Base-by-base conservation (phyloP, 441 rosid genomes). In the Flueggea neowawraea region DNA sequence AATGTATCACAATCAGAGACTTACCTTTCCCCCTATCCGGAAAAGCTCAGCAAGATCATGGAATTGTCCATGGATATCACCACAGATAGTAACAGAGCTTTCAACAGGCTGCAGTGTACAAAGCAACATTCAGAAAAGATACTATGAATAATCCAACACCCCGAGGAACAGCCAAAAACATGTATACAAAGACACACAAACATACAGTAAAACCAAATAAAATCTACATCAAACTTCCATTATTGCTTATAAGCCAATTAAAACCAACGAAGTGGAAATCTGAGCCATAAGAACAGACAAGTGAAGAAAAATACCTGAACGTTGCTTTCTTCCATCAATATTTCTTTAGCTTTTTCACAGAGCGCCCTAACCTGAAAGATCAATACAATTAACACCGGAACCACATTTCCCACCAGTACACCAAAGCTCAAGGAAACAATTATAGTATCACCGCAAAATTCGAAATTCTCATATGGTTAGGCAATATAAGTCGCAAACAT, bases 21-120 rank as follows among this genome's bases (percentile, higher is more conserved):
- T 49, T 82, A 91, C 97, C 95, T 84, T 87, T 70, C 97, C 96
- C 4, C 97, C 95, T 63, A 91, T 91, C 58, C 91, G 93, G 73
- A 91, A 91, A 73, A 91, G 96, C 80, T 91, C 97, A 0, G 96
- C 96, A 68, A 91, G 96, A 79, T 91, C 97, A 79, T 91, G 97
- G 54, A 89, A 91, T 73, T 91, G 97, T 65, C 93, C 95, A 39
- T 91, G 97, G 64, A 91, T 89, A 73, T 91, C 97, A 69, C 96
- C 96, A 52, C 96, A 89, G 51, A 91, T 87, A 69, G 97, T 91
- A 66, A 91, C 94, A 51, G 94, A 96, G 71, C 96, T 89, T 83
- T 83, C 87, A 58, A 89, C 97, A 70, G 95, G 97, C 96, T 91
- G 84, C 73, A 76, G 43, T 15, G 50, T 55, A 72, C 14, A 62